Conservation (phyloP, 441 rosid genomes). For the Omphalea diandra region DNA sequence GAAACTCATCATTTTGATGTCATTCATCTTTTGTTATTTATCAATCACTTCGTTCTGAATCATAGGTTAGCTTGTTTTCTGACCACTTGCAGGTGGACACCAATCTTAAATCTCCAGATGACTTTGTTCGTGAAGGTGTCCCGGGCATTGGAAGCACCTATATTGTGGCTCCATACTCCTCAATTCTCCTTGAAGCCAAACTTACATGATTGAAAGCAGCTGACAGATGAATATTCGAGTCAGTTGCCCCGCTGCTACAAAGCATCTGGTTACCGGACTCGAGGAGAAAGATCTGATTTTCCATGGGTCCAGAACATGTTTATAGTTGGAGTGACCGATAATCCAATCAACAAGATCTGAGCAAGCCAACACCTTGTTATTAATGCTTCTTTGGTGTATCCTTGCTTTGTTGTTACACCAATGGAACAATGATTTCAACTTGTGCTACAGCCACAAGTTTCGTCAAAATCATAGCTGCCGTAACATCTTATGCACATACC, state of each 20-base stretch:
- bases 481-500: not conserved
- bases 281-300: not conserved
- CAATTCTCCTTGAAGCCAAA: constrained; percentile 72
- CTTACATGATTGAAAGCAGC: constrained; percentile 24
- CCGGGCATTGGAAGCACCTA: constrained; percentile 53
- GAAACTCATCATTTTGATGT: too few relatives aligned
- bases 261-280: not conserved
- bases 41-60: not conserved
- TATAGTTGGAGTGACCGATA: not conserved
- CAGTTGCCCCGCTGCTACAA: not conserved
- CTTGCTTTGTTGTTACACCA: constrained; percentile 1
- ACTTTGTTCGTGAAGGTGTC: constrained; percentile 61
- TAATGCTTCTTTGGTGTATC: not conserved
- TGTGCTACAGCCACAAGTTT: not conserved
- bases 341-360: not conserved
- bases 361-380: not conserved
- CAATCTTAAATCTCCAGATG: constrained; percentile 62
- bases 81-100: constrained; percentile 69
- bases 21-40: too few relatives aligned
- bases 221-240: constrained; percentile 12
- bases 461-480: not conserved
- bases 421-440: not conserved
- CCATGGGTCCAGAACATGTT: not conserved
- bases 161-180: constrained; percentile 67
- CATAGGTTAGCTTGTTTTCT: not conserved